Evolutionary conservation across 352 stramenopile species (phyloP), one percentile per base, ranked within the genome.

Genomic region (Globisporangium nunn): DNA sequence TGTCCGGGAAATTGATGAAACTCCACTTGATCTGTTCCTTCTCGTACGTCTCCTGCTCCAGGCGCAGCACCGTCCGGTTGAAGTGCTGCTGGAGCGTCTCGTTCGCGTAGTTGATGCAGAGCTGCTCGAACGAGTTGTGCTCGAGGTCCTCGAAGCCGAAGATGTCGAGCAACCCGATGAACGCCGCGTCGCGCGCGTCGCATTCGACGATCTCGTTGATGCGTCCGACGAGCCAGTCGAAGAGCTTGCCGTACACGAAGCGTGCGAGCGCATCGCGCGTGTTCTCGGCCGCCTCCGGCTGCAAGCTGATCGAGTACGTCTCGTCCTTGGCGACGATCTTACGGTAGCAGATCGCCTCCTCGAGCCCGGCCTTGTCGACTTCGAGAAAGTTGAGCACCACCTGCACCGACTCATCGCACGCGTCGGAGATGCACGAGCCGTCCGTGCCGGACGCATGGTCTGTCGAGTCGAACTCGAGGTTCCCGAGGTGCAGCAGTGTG

Each of bases 61-160:
- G 78, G 14, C 84, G 80, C 50, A 97, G 71, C 6, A 97, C 85
- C 28, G 85, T 91, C 1, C 82, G 63, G 45, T 96, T 97, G 60
- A 97, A 98, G 62, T 96, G 88, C 52, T 96, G 85, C 74, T 97
- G 91, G 31, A 97, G 68, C 46, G 88, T 96, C 56, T 97, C 91
- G 59, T 97, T 97, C 2, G 87, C 87, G 66, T 95, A 97, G 73
- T 97, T 97, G 63, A 97, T 97, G 66, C 91, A 97, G 7, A 96
- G 60, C 53, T 98, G 96, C 68, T 98, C 95, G 58, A 98, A 98
- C 23, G 90, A 94, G 65, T 98, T 98, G 69, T 85, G 62, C 56
- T 75, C 77, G 8, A 95, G 67, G 53, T 92, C 80, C 63, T 95
- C 87, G 57, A 96, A 95, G 4, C 87, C 85, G 60, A 95, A 95